A percentile compares a stretch with the other conserved stretches of the same genome.
Conservation (phyloP, 2,329 filamentous ascomycete genomes). For the Pestalotiopsis sp. region DNA sequence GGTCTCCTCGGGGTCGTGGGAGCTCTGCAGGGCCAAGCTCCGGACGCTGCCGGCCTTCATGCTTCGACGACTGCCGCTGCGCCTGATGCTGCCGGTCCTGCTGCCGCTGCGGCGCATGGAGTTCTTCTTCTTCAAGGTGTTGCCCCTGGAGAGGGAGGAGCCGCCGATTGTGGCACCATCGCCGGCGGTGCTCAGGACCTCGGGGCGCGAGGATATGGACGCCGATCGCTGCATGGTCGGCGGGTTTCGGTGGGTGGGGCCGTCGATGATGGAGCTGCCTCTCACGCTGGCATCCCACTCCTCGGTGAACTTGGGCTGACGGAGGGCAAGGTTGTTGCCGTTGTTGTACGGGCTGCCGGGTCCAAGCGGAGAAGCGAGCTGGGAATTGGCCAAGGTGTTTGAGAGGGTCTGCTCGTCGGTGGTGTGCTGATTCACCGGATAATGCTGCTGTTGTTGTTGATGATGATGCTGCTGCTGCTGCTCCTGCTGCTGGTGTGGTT, state of each 20-base stretch:
- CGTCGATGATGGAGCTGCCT: conserved; percentile 65
- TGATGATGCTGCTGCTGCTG: conserved; percentile 11
- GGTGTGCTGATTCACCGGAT: conserved; percentile 20
- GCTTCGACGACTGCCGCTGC: conserved; percentile 79
- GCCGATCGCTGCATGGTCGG: conserved; percentile 59
- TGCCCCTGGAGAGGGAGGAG: conserved; percentile 49
- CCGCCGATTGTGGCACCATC: conserved; percentile 31
- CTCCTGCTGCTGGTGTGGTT: conserved; percentile 21
- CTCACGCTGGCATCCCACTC: conserved; percentile 72
- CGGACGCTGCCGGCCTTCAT: conserved; percentile 84
- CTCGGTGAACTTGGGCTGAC: conserved; percentile 63
- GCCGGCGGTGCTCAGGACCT: conserved; percentile 44
- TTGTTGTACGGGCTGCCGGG: conserved; percentile 21
- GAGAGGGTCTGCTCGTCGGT: conserved; percentile 37
- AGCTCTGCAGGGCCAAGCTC: conserved; percentile 75
- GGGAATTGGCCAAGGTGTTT: conserved; percentile 40
- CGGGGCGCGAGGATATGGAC: conserved; percentile 57
- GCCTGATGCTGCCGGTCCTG: conserved; percentile 73
- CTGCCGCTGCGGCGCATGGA: conserved; percentile 76
- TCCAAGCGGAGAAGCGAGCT: conserved; percentile 29
- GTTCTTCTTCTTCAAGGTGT: conserved; percentile 87
- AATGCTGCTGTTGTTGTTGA: conserved; percentile 25
- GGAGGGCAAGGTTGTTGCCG: conserved; percentile 17
- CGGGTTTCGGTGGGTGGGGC: conserved; percentile 33
- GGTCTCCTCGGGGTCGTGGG: conserved; percentile 67